phyloP scores from a whole-genome alignment of 805 yeast genomes.

The Wickerhamiella vanderwaltii region DNA sequence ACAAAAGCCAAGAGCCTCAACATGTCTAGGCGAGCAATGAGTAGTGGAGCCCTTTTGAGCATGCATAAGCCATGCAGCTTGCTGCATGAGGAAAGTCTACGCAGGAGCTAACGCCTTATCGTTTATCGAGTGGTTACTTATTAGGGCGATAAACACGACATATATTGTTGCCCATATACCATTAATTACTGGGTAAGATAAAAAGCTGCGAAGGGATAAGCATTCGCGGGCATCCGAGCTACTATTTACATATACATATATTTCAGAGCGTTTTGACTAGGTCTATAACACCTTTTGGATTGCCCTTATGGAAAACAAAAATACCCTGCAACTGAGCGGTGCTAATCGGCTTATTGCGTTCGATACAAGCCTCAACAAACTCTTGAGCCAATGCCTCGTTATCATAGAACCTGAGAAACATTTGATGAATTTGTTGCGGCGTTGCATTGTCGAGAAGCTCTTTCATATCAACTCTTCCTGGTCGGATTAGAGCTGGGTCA shows the following conservation, averaged over 20 bases:
- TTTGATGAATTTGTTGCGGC: constrained; percentile 58
- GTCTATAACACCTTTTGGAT: constrained; percentile 60
- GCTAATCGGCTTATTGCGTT: constrained; percentile 48
- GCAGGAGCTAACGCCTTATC: no score
- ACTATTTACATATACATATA: no score
- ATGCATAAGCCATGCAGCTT: not conserved
- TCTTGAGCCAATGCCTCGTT: constrained; percentile 42
- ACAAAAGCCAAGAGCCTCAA: not conserved
- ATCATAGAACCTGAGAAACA: constrained; percentile 84
- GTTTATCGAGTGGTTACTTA: no score
- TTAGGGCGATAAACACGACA: no score
- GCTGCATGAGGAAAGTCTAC: not conserved
- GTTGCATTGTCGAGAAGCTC: constrained; percentile 80
- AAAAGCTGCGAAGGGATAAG: no score
- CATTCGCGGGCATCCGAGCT: no score
- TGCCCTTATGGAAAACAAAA: constrained; percentile 81
- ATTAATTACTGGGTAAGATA: no score
- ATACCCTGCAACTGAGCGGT: constrained; percentile 94
- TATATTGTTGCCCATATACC: no score
- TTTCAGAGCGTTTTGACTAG: constrained; percentile 33
- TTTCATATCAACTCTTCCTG: constrained; percentile 87
- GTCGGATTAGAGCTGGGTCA: constrained; percentile 87
- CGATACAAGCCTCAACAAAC: constrained; percentile 36
- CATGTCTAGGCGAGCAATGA: not conserved
- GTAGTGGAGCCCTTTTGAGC: no score